A percentile compares a stretch with the other conserved stretches of the same genome.
phyloP scores from a whole-genome alignment of 2,329 filamentous ascomycete genomes.

The Ophiostoma perfectum region DNA sequence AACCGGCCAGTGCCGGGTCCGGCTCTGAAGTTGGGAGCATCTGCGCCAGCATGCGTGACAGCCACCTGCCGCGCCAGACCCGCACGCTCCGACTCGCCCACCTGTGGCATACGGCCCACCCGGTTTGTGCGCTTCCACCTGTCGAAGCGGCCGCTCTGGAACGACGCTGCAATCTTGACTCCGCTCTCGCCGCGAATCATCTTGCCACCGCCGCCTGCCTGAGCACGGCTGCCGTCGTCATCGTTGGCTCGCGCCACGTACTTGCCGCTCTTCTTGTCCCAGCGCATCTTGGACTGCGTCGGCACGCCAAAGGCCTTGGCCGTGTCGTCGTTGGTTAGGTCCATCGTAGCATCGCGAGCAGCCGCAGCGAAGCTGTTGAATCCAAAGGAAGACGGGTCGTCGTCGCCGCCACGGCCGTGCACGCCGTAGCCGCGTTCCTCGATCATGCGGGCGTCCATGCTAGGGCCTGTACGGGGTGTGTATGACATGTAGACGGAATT shows the following conservation, averaged over 20 bases:
- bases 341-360: constrained; percentile 84
- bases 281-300: constrained; percentile 74
- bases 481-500: constrained; percentile 96
- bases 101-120: constrained; percentile 68
- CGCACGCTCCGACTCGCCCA: constrained; percentile 71
- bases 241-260: constrained; percentile 91
- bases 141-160: constrained; percentile 91
- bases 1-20: constrained; percentile 50
- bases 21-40: constrained; percentile 24
- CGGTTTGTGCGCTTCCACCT: constrained; percentile 85
- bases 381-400: constrained; percentile 45
- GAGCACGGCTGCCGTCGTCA: constrained; percentile 71
- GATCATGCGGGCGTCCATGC: constrained; percentile 43
- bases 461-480: constrained; percentile 70
- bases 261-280: constrained; percentile 96
- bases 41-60: constrained; percentile 29
- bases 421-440: constrained; percentile 94
- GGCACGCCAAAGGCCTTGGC: constrained; percentile 74
- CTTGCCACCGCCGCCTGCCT: constrained; percentile 38
- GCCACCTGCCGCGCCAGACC: constrained; percentile 31
- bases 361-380: constrained; percentile 73
- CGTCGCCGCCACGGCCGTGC: constrained; percentile 52
- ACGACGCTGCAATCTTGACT: constrained; percentile 90
- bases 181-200: constrained; percentile 87
- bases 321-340: constrained; percentile 82